Conservation (phyloP, 306 rosid species). For the Cucurbita argyrosperma region DNA sequence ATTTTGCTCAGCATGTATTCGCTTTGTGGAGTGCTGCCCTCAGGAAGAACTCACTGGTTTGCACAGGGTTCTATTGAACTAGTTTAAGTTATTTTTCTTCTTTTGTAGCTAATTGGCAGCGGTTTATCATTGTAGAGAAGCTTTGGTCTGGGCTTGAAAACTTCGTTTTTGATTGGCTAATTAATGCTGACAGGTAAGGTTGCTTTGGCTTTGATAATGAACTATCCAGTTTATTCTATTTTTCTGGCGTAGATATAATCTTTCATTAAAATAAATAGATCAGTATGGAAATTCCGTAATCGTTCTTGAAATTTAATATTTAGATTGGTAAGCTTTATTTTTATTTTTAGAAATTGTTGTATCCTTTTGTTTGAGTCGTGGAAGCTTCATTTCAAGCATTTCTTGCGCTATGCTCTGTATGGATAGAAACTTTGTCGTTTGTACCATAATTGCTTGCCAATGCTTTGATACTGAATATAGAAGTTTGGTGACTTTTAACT, state of each 20-base stretch:
- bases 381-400: not conserved
- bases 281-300: not conserved
- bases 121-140: conserved; percentile 52
- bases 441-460: not conserved
- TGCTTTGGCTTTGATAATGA: conserved; percentile 1
- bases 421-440: not conserved
- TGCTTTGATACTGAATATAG: not conserved
- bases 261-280: not conserved
- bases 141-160: conserved; percentile 99
- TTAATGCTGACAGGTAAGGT: conserved; percentile 88
- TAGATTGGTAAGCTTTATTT: not conserved
- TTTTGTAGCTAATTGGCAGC: not conserved
- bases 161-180: conserved; percentile 97
- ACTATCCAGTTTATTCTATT: not conserved
- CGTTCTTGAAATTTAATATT: not conserved
- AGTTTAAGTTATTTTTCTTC: not conserved
- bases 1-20: conserved; percentile 95
- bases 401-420: not conserved
- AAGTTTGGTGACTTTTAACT: not conserved
- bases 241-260: not conserved
- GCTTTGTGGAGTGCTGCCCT: conserved; percentile 99
- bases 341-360: not conserved
- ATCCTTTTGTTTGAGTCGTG: not conserved
- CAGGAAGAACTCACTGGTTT: conserved; percentile 97
- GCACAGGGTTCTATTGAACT: conserved; percentile 8